Conservation (phyloP, 352 stramenopile species). For the Phytophthora megakarya region DNA sequence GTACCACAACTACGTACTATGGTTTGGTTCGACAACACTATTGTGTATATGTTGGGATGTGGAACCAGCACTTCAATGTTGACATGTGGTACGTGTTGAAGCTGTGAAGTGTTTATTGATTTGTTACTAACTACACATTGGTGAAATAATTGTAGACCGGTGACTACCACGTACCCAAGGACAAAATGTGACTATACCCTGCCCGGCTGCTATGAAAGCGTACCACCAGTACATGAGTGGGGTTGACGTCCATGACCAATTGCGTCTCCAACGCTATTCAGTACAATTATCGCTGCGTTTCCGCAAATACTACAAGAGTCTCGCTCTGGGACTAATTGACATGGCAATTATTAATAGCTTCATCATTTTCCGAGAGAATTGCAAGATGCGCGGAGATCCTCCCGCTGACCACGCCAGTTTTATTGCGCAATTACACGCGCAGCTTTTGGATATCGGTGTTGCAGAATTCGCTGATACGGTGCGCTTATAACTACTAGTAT, state of each 20-base stretch:
- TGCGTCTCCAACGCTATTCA: neutral
- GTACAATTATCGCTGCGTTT: neutral
- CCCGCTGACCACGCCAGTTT: no score
- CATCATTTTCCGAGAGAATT: no score
- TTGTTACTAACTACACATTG: neutral
- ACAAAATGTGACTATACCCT: neutral
- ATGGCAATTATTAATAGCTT: no score
- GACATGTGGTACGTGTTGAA: conserved; percentile 1
- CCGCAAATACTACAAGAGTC: no score
- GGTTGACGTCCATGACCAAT: neutral
- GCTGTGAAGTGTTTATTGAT: neutral
- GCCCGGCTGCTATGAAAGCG: neutral
- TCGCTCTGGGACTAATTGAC: no score
- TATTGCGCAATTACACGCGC: no score
- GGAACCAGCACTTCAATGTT: conserved; percentile 2
- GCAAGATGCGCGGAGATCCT: no score
- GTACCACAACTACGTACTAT: neutral
- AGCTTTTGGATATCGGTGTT: neutral
- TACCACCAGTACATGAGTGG: neutral
- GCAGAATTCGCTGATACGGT: neutral
- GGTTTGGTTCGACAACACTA: conserved; percentile 9
- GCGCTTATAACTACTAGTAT: neutral
- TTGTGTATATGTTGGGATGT: conserved; percentile 1
- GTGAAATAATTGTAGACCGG: neutral
- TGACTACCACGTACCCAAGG: neutral